A percentile compares a stretch with the other conserved stretches of the same genome.
These are phyloP conservation scores for Daedaleopsis sinensis DNA, from an alignment of 768 basidiomycete genomes.

Conservation along the genomic window DNA sequence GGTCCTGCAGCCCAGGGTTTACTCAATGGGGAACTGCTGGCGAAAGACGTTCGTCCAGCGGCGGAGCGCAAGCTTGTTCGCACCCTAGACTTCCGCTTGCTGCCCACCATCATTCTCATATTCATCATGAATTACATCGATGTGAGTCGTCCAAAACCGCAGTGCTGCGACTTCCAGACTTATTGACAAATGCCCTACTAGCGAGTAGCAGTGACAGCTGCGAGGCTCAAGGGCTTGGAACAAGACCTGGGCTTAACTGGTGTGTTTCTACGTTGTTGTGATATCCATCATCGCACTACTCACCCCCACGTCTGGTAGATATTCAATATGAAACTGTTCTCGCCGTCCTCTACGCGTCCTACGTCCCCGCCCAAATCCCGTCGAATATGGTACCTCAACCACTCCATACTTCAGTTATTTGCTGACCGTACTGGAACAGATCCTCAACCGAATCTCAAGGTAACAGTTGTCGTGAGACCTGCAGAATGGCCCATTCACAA, in stretches of 20 bases:
- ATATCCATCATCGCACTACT: neutral
- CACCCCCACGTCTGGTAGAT: conserved; percentile 35
- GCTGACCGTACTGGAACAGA: neutral
- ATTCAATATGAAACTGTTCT: conserved; percentile 55
- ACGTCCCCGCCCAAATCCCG: conserved; percentile 66
- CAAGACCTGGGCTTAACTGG: conserved; percentile 39
- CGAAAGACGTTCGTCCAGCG: conserved; percentile 21
- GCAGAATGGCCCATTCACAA: neutral
- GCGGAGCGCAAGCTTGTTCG: conserved; percentile 49
- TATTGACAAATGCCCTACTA: conserved; percentile 21
- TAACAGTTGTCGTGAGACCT: neutral
- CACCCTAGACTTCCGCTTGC: conserved; percentile 56
- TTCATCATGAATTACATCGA: conserved; percentile 73
- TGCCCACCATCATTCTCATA: conserved; percentile 62
- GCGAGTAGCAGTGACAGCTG: conserved; percentile 43
- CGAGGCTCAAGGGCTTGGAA: conserved; percentile 43
- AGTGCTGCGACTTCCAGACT: neutral
- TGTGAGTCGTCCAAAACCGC: conserved; percentile 39
- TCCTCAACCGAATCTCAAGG: neutral
- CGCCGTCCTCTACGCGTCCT: conserved; percentile 58
- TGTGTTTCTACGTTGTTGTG: conserved; percentile 2
- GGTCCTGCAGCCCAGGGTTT: neutral
- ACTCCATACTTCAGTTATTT: neutral
- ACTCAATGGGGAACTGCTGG: conserved; percentile 27
- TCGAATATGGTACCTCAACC: conserved; percentile 58